phyloP scores from a whole-genome alignment of 805 yeast species.

The Teunomyces stri region DNA sequence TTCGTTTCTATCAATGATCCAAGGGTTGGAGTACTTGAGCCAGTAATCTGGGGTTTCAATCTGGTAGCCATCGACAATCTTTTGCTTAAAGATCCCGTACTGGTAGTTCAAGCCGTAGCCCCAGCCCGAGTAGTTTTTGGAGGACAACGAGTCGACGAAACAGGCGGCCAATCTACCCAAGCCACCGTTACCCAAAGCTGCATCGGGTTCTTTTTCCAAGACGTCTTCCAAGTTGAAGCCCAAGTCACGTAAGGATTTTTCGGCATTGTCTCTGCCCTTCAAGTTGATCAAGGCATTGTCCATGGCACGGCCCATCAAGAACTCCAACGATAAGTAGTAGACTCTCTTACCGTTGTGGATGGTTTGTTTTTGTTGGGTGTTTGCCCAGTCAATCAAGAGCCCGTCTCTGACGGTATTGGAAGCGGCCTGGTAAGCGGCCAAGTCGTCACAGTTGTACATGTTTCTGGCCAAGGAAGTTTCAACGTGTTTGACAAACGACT shows the following conservation, averaged over 20 bases:
- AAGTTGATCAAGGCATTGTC: slow-evolving; percentile 90
- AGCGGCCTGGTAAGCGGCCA: slow-evolving; percentile 92
- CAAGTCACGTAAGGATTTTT: slow-evolving; percentile 50
- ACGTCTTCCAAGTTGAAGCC: slow-evolving; percentile 89
- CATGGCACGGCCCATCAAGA: slow-evolving; percentile 91
- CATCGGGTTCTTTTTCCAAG: slow-evolving; percentile 85
- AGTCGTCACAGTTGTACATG: slow-evolving; percentile 84
- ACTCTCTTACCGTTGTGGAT: slow-evolving; percentile 79
- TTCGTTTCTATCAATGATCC: slow-evolving; percentile 89
- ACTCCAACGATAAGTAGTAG: slow-evolving; percentile 83
- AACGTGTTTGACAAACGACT: slow-evolving; percentile 75
- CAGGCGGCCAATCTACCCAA: slow-evolving; percentile 93
- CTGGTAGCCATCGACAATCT: slow-evolving; percentile 87
- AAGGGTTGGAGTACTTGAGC: slow-evolving; percentile 85
- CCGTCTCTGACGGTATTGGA: slow-evolving; percentile 77
- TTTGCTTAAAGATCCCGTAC: slow-evolving; percentile 90
- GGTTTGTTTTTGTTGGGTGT: slow-evolving; percentile 88
- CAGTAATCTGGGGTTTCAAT: slow-evolving; percentile 94
- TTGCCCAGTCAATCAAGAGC: slow-evolving; percentile 83
- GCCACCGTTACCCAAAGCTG: slow-evolving; percentile 95
- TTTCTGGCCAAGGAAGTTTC: slow-evolving; percentile 91
- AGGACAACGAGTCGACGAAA: slow-evolving; percentile 82
- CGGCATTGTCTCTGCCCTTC: slow-evolving; percentile 59
- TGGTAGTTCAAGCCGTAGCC: slow-evolving; percentile 93
- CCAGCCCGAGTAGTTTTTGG: slow-evolving; percentile 91